Base-by-base conservation (phyloP, 1,284 basidiomycete genomes). In the Ustanciosporium gigantosporum region DNA sequence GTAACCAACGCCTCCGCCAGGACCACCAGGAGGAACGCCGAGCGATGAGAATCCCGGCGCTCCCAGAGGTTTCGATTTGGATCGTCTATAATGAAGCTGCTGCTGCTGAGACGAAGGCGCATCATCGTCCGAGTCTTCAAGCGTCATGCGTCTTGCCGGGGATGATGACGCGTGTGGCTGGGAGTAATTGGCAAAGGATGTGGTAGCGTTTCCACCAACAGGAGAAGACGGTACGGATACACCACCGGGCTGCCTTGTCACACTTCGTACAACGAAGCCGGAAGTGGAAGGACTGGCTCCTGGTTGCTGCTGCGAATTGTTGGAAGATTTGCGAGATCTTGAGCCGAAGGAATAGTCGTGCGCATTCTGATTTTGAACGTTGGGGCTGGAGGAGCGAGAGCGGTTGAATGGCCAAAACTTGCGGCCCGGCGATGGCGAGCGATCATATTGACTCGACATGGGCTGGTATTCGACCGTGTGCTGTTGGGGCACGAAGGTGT, bases 11-110 rank as follows among this genome's bases (percentile, higher is more conserved):
- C 70, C 70, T 3, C 70, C 70, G 1, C 70, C 70, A 3, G 68
- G 68, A 15, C 70, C 70, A 17, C 70, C 70, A n/a, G 66, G 48
- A 3, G 70, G 70, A 3, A 73, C 70, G 15, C 68, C 57, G 9
- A 73, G 50, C 41, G 46, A 56, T 5, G 32, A 15, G 17, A 35
- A 9, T 13, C 43, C 40, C 9, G 41, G 50, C 2, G 53, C 36
- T 5, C 46, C 48, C 24, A 70, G 27, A 4, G 68, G 68, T 32
- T 50, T 50, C 20, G 52, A 58, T 46, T 56, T 59, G 25, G 49
- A 51, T 7, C 58, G 47, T 25, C 59, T 44, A 32, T 71, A 62
- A 20, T 53, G 44, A 0, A 66, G 42, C 19, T 53, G 44, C 7
- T 45, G 51, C 20, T 46, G 48, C 0, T 31, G 24, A 6, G 13